Percentiles rank a stretch among this genome's conserved stretches.
Conservation (phyloP, 768 basidiomycete genomes). For the Hygrocybe punicea region DNA sequence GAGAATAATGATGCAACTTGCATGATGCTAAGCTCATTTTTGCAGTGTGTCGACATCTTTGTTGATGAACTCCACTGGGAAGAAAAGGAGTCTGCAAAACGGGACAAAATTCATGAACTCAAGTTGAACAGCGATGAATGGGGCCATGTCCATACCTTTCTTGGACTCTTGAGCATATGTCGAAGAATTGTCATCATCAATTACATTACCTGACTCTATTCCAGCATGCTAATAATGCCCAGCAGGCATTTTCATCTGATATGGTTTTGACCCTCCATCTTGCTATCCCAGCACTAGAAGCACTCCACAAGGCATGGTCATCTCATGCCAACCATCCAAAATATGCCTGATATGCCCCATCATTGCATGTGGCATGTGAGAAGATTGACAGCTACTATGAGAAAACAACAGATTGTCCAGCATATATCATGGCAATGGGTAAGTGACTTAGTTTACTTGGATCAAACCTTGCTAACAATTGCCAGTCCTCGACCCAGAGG, state of each 20-base stretch:
- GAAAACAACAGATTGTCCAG: constrained; percentile 24
- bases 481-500: constrained; percentile 24
- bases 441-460: constrained; percentile 1
- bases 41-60: constrained; percentile 23
- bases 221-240: constrained; percentile 30
- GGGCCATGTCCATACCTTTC: constrained; percentile 18
- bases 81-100: constrained; percentile 25
- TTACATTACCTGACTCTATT: constrained; percentile 11
- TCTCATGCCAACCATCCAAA: constrained; percentile 4
- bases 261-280: constrained; percentile 24
- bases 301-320: constrained; percentile 29
- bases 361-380: constrained; percentile 20
- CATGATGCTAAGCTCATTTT: no score
- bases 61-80: constrained; percentile 20
- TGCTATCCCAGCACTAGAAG: constrained; percentile 34
- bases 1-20: no score
- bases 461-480: not conserved
- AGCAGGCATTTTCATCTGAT: constrained; percentile 35
- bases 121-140: constrained; percentile 24
- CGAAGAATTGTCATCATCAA: constrained; percentile 14
- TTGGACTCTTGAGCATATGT: not conserved
- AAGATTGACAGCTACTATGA: constrained; percentile 34
- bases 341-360: constrained; percentile 20
- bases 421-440: constrained; percentile 33
- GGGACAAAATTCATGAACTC: constrained; percentile 18